Percentiles rank a stretch among this genome's conserved stretches.
Conservation (phyloP, 257 asterid species). For the Primulina huaijiensis region DNA sequence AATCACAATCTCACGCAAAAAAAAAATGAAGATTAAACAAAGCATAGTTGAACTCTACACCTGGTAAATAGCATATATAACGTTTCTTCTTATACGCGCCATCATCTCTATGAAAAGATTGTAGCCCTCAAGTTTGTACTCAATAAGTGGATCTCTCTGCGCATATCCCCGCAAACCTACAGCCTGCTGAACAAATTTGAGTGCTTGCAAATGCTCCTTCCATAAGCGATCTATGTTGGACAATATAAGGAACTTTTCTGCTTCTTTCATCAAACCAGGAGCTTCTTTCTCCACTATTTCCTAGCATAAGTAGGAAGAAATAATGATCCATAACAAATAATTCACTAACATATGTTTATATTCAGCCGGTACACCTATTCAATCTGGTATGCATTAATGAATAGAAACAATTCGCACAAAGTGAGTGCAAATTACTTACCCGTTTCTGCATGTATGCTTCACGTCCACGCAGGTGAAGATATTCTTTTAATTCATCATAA, state of each 20-base stretch:
- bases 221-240: constrained; percentile 93
- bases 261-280: constrained; percentile 95
- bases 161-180: constrained; percentile 98
- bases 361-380: background rate
- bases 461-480: constrained; percentile 64
- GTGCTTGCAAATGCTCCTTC: constrained; percentile 99
- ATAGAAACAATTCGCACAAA: background rate
- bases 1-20: background rate
- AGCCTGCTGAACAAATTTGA: constrained; percentile 98
- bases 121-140: constrained; percentile 97
- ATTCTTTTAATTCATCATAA: constrained; percentile 52
- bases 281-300: constrained; percentile 91
- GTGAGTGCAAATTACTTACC: constrained; percentile 44
- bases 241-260: constrained; percentile 87
- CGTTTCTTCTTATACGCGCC: constrained; percentile 96
- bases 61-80: constrained; percentile 94
- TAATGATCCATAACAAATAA: constrained; percentile 10
- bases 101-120: constrained; percentile 98
- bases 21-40: background rate
- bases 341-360: background rate
- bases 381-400: background rate
- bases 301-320: constrained; percentile 34
- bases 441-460: constrained; percentile 82
- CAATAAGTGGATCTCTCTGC: constrained; percentile 96
- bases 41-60: constrained; percentile 29